Evolutionary conservation across 805 yeast genomes (phyloP).

Genomic region (Starmerella kuoi): DNA sequence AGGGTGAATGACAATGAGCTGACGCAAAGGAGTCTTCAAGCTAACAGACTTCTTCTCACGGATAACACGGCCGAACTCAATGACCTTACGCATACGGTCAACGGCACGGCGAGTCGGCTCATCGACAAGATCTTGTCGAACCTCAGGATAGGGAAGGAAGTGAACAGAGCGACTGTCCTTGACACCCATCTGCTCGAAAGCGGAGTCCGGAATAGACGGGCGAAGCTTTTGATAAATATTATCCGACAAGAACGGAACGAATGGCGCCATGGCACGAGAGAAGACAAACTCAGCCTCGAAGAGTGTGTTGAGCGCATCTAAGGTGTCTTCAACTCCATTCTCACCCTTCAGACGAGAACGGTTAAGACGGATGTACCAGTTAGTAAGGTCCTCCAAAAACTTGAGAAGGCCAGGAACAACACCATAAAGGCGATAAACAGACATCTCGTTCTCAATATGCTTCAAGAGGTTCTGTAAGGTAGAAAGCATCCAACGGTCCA

Average conservation of each 20-base stretch:
- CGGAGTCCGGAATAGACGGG: slow-evolving; percentile 34
- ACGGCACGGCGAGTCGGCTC: slow-evolving; percentile 78
- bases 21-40: slow-evolving; percentile 85
- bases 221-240: slow-evolving; percentile 69
- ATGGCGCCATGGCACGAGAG: slow-evolving; percentile 96
- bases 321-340: slow-evolving; percentile 71
- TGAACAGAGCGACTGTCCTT: slow-evolving; percentile 69
- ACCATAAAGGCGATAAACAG: slow-evolving; percentile 77
- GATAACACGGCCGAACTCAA: slow-evolving; percentile 89
- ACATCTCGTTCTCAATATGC: slow-evolving; percentile 83
- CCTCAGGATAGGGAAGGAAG: slow-evolving; percentile 81
- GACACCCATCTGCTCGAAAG: slow-evolving; percentile 25
- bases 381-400: slow-evolving; percentile 87
- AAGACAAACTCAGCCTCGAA: slow-evolving; percentile 81
- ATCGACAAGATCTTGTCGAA: slow-evolving; percentile 68
- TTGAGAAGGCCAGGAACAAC: slow-evolving; percentile 86
- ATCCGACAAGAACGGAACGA: slow-evolving; percentile 93
- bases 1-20: slow-evolving; percentile 72
- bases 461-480: slow-evolving; percentile 85
- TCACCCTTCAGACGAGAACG: slow-evolving; percentile 97
- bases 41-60: slow-evolving; percentile 93
- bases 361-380: slow-evolving; percentile 97
- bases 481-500: slow-evolving; percentile 96
- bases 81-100: slow-evolving; percentile 90
- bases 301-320: slow-evolving; percentile 77